These are phyloP conservation scores for Protomyces macrosporus DNA, from an alignment of 1,139 yeast species.

Conservation along the genomic window DNA sequence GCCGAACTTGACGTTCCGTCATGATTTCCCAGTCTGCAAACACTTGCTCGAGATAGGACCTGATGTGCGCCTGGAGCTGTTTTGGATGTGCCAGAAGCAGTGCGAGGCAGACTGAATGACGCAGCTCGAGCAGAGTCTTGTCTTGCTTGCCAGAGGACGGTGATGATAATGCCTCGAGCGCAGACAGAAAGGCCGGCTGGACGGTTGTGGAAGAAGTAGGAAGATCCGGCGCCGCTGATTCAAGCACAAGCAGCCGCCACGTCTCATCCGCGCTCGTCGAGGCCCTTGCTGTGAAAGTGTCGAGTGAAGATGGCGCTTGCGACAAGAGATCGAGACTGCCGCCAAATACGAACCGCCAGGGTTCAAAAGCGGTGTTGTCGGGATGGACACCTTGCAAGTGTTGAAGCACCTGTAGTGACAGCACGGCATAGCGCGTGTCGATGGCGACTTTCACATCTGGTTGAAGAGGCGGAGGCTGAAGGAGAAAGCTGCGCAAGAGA, in stretches of 20 bases:
- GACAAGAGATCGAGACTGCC: conserved; percentile 5
- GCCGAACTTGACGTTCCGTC: conserved; percentile 8
- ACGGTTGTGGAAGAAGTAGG: background rate
- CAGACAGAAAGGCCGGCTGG: background rate
- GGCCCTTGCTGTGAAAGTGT: background rate
- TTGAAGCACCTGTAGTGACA: background rate
- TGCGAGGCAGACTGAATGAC: conserved; percentile 15
- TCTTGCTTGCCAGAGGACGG: background rate
- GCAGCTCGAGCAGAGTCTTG: background rate
- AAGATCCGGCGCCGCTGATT: background rate
- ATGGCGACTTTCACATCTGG: background rate
- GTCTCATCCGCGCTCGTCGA: background rate
- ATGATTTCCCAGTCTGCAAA: background rate
- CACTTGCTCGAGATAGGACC: background rate
- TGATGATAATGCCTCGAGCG: background rate
- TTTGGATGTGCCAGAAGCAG: background rate
- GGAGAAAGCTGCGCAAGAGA: background rate
- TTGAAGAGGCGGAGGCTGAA: background rate
- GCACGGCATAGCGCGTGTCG: background rate
- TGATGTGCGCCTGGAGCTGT: background rate
- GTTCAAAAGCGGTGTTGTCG: conserved; percentile 16
- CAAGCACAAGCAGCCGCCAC: conserved; percentile 8
- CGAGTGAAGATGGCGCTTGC: background rate
- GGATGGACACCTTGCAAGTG: conserved; percentile 10
- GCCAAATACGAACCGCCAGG: conserved; percentile 14